Evolutionary conservation across 768 basidiomycete genomes (phyloP).

Genomic region (Mycena epipterygia): DNA sequence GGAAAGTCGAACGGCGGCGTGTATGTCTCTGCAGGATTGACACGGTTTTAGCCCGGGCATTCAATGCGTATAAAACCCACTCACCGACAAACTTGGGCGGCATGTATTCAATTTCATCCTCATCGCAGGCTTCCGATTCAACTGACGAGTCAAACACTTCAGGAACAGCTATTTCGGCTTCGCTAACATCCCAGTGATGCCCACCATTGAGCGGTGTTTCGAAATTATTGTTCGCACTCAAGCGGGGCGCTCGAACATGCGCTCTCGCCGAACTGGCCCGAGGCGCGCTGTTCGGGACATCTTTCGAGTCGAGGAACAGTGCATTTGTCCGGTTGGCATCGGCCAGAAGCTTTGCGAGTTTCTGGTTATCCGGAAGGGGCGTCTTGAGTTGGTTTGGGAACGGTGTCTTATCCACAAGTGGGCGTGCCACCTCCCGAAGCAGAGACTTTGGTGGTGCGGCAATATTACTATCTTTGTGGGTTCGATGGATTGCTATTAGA

Average conservation of each 20-base stretch:
- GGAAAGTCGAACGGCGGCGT: conserved; percentile 59
- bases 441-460: neutral
- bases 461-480: neutral
- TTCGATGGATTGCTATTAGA: too few relatives aligned
- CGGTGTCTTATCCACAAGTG: neutral
- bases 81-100: neutral
- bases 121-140: neutral
- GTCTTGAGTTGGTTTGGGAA: conserved; percentile 7
- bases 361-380: conserved; percentile 7
- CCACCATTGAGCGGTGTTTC: neutral
- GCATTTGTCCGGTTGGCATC: conserved; percentile 1
- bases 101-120: conserved; percentile 10
- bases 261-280: neutral
- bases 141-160: neutral
- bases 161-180: neutral
- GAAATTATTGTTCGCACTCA: neutral
- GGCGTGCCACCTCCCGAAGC: neutral
- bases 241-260: neutral
- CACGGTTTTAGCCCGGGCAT: neutral
- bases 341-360: conserved; percentile 4
- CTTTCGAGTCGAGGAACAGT: neutral
- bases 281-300: neutral
- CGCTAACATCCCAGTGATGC: neutral
- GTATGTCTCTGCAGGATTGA: neutral
- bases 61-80: neutral